Evolutionary conservation across 228 moss, liverwort and hornwort species (phyloP), one percentile per base, ranked within the genome.

Genomic region (Sphagnum magellanicum): DNA sequence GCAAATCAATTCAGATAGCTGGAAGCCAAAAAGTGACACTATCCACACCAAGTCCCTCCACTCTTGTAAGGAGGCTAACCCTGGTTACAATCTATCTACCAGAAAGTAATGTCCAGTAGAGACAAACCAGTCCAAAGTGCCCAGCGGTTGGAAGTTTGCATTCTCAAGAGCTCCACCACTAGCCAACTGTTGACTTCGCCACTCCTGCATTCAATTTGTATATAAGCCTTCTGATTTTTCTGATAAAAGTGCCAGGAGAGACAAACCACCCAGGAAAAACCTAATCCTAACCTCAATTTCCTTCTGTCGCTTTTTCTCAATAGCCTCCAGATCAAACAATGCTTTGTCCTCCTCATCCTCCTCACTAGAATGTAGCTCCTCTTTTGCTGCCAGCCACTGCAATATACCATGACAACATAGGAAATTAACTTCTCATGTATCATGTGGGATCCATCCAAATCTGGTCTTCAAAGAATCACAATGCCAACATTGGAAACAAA

Each of bases 111-210:
- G 52, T 11, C 57, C 73, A 10, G 61, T 16, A 62, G 63, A 57
- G 48, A 51, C 79, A 72, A 84, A 88, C 88, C 88, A 88, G 64
- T 88, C 85, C 71, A 84, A 77, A 53, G 85, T 82, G 58, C 88
- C 88, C 55, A 88, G 85, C 49, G 88, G 88, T 78, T 88, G 88
- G 76, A 88, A 88, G 53, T 88, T 88, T 49, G 88, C 88, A 63
- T 88, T 88, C 53, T 88, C 88, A 70, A 88, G 74, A 59, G 88
- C 88, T 60, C 88, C 88, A 69, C 88, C 88, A 73, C 88, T 88
- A 63, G 88, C 88, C 66, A 88, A 82, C 15, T 80, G 85, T 73
- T 88, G 84, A 62, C 81, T 81, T 65, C 88, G 82, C 88, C 88
- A 88, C 59, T 88, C 88, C 5, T 67, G 51, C 5, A 52, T 6